Evolutionary conservation across 1,284 basidiomycete species (phyloP).

Genomic region (Exobasidium cylindrosporum): DNA sequence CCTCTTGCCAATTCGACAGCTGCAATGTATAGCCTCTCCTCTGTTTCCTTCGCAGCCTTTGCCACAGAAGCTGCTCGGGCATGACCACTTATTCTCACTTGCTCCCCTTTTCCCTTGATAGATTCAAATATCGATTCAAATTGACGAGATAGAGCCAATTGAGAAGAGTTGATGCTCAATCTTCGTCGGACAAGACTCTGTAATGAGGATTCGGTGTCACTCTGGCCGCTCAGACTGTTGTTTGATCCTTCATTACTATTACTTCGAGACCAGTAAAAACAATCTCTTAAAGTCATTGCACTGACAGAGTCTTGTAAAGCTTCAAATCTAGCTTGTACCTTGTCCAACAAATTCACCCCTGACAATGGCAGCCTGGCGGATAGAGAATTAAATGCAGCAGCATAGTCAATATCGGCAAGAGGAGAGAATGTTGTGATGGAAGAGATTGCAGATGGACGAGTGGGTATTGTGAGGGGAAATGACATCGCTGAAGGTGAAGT

Average conservation of each 20-base stretch:
- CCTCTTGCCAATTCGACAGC: constrained; percentile 45
- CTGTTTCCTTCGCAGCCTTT: constrained; percentile 31
- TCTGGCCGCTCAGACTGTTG: background rate
- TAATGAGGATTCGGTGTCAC: background rate
- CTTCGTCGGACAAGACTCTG: background rate
- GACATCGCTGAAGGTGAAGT: constrained; percentile 15
- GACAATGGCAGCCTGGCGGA: background rate
- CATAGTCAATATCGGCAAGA: constrained; percentile 1
- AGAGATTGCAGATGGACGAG: background rate
- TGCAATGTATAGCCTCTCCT: constrained; percentile 43
- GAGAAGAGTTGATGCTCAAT: background rate
- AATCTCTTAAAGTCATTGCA: constrained; percentile 35
- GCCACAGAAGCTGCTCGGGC: constrained; percentile 5
- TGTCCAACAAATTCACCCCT: constrained; percentile 23
- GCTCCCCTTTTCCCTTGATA: constrained; percentile 8
- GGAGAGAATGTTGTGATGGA: constrained; percentile 9
- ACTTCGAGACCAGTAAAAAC: constrained; percentile 14
- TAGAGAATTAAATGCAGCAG: background rate
- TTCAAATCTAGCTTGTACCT: constrained; percentile 36
- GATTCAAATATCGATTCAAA: constrained; percentile 8
- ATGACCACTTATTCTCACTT: constrained; percentile 7
- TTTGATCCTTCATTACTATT: background rate
- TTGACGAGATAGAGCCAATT: constrained; percentile 4
- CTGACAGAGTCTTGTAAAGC: constrained; percentile 34
- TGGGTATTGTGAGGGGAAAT: constrained; percentile 22